Evolutionary conservation across 169 alveolate genomes (phyloP).

Genomic region (Perkinsus olseni): DNA sequence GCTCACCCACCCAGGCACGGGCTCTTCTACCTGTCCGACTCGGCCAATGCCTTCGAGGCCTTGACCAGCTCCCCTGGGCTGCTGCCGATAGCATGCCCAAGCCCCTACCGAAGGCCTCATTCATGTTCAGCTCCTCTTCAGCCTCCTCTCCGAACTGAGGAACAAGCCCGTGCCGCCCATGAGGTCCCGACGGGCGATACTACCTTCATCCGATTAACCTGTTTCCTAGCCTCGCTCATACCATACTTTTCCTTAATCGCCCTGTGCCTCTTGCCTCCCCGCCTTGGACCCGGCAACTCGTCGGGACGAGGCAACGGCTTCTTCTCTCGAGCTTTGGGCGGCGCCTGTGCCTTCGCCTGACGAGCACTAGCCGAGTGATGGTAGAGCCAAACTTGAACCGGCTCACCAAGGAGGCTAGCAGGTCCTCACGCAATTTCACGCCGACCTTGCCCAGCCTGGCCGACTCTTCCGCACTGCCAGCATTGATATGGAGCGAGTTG

Average conservation of each 20-base stretch:
- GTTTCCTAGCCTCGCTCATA: conserved; percentile 58
- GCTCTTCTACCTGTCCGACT: background rate
- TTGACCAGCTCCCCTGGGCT: background rate
- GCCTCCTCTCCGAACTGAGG: background rate
- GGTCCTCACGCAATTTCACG: background rate
- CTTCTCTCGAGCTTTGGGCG: conserved; percentile 66
- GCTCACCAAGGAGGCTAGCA: conserved; percentile 5
- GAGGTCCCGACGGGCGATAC: background rate
- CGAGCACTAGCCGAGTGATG: background rate
- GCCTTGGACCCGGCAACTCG: conserved; percentile 53
- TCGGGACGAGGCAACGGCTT: conserved; percentile 74
- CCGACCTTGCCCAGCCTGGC: background rate
- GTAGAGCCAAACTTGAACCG: background rate
- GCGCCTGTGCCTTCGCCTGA: conserved; percentile 48
- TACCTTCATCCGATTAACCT: conserved; percentile 58
- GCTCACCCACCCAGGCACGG: background rate
- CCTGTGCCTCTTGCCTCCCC: conserved; percentile 72
- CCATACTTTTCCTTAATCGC: conserved; percentile 68
- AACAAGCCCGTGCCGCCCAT: background rate
- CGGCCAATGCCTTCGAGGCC: background rate
- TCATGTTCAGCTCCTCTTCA: background rate
- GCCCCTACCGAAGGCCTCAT: background rate
- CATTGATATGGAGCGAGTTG: no score
- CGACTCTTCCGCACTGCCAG: no score
- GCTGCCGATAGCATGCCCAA: background rate